Evolutionary conservation across 2,329 filamentous ascomycete genomes (phyloP).

Genomic region (Colletotrichum echinochloae): DNA sequence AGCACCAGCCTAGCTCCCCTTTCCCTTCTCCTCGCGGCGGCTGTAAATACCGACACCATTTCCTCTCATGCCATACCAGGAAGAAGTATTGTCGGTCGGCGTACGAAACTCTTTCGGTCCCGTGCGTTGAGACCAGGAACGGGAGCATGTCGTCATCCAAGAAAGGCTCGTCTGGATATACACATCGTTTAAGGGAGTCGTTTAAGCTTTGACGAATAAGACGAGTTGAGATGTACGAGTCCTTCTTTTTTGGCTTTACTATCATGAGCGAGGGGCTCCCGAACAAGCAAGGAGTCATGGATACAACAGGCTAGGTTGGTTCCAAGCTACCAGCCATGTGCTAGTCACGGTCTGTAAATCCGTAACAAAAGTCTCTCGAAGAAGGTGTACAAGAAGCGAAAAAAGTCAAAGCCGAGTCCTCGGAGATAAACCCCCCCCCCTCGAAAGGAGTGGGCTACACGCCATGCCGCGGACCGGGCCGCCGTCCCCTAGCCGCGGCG

Average conservation of each 20-base stretch:
- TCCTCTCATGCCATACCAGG: too few relatives aligned
- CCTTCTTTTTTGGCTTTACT: constrained; percentile 49
- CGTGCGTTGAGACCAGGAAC: not conserved
- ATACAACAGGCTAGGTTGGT: not conserved
- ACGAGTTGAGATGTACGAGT: constrained; percentile 44
- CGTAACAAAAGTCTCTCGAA: too few relatives aligned
- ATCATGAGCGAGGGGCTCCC: not conserved
- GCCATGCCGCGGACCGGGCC: not conserved
- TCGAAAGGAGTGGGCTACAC: too few relatives aligned
- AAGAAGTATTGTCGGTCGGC: not conserved
- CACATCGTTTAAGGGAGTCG: constrained; percentile 50
- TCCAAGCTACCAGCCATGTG: too few relatives aligned
- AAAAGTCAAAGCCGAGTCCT: too few relatives aligned
- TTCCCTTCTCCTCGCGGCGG: too few relatives aligned
- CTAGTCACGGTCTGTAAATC: too few relatives aligned
- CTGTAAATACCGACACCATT: too few relatives aligned
- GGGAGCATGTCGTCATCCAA: constrained; percentile 44
- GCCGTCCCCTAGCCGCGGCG: not conserved
- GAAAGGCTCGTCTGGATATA: constrained; percentile 52
- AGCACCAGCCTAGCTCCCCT: too few relatives aligned
- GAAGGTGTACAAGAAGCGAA: too few relatives aligned
- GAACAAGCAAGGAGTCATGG: too few relatives aligned
- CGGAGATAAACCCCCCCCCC: too few relatives aligned
- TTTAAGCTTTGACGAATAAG: constrained; percentile 40
- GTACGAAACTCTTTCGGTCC: not conserved